Evolutionary conservation across 192 early-diverging fungal species (phyloP).

Genomic region (Lunasporangiospora selenospora): DNA sequence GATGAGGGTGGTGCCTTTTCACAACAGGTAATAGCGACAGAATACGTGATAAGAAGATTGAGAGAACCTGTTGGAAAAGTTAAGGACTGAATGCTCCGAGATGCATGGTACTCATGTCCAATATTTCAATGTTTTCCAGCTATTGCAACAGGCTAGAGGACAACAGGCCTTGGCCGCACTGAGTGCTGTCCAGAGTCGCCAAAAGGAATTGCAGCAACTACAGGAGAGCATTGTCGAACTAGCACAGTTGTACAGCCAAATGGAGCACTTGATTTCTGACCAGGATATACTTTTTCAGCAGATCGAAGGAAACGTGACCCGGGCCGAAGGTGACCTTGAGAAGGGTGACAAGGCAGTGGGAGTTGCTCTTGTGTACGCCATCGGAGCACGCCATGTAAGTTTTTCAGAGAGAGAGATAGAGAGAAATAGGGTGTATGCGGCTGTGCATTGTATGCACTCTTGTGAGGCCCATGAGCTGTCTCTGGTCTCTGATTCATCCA

Average conservation of each 20-base stretch:
- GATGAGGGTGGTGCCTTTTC: constrained; percentile 32
- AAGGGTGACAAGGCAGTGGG: constrained; percentile 17
- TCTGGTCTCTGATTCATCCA: no score
- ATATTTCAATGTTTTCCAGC: background rate
- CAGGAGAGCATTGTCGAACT: constrained; percentile 39
- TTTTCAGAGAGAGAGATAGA: no score
- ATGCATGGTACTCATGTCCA: no score
- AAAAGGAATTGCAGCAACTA: constrained; percentile 21
- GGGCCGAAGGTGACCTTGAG: constrained; percentile 32
- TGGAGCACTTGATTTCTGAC: constrained; percentile 37
- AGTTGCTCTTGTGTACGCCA: constrained; percentile 1
- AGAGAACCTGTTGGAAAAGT: no score
- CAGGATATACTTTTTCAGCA: constrained; percentile 33
- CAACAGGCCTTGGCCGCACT: constrained; percentile 28
- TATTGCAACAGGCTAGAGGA: constrained; percentile 35
- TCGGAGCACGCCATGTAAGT: no score
- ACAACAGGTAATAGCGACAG: constrained; percentile 32
- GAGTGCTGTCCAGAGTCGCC: constrained; percentile 35
- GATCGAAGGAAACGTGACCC: constrained; percentile 23
- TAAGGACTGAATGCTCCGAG: no score
- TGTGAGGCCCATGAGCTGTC: no score
- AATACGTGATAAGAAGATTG: no score
- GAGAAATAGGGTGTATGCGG: no score
- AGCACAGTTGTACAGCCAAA: constrained; percentile 19
- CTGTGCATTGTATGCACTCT: no score